A percentile compares a stretch with the other conserved stretches of the same genome.
These are phyloP conservation scores for Eucalyptus regnans DNA, from an alignment of 345 rosid species.

Conservation along the genomic window DNA sequence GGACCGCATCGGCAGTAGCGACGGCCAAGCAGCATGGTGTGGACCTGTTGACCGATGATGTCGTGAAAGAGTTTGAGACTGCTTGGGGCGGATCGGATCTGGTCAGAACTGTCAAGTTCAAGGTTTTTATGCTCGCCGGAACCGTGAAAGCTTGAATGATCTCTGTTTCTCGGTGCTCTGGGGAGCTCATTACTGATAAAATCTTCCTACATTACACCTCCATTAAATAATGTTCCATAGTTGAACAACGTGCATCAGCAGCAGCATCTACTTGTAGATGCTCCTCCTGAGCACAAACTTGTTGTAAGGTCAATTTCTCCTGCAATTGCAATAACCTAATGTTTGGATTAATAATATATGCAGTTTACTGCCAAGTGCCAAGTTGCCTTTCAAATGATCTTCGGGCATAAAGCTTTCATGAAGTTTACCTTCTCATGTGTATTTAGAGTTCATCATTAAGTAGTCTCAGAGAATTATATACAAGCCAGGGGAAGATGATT, in stretches of 20 bases:
- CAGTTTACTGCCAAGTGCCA: not conserved
- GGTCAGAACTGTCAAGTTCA: slow-evolving; percentile 29
- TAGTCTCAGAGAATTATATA: not conserved
- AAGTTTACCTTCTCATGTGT: not conserved
- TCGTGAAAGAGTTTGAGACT: slow-evolving; percentile 33
- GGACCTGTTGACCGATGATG: slow-evolving; percentile 35
- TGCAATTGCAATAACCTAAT: not conserved
- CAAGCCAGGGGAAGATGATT: not conserved
- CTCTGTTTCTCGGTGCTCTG: not conserved
- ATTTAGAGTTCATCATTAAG: no score
- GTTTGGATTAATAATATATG: not conserved
- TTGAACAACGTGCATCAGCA: not conserved
- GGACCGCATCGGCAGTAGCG: slow-evolving; percentile 30
- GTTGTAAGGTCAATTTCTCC: not conserved
- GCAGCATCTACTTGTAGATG: not conserved
- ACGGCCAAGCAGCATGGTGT: slow-evolving; percentile 46
- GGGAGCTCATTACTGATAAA: not conserved
- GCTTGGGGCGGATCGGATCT: slow-evolving; percentile 53
- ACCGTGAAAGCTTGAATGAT: slow-evolving; percentile 3
- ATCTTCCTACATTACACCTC: not conserved
- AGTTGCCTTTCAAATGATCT: not conserved
- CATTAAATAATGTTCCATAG: not conserved
- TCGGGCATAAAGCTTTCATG: not conserved
- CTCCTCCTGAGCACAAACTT: not conserved
- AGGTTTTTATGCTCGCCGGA: slow-evolving; percentile 64